Conservation (phyloP, 495 filamentous ascomycete species). For the Xylaria grammica region DNA sequence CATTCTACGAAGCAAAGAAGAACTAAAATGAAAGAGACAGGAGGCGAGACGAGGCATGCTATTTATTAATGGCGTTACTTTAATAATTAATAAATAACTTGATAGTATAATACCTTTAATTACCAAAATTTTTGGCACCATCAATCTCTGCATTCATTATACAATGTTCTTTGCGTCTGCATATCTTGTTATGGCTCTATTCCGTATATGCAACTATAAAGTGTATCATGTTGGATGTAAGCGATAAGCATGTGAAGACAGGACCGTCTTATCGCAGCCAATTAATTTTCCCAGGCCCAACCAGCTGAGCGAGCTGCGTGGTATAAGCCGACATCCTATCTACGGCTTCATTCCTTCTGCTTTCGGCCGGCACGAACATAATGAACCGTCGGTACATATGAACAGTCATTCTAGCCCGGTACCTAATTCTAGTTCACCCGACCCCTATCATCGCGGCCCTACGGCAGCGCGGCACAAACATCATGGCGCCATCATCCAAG, state of each 20-base stretch:
- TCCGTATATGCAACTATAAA: background rate
- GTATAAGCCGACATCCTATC: background rate
- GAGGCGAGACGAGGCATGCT: background rate
- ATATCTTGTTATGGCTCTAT: background rate
- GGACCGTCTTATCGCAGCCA: background rate
- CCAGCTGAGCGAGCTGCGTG: background rate
- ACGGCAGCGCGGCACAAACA: background rate
- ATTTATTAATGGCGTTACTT: background rate
- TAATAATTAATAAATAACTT: conserved; percentile 5
- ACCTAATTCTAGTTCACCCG: background rate
- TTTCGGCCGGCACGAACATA: background rate
- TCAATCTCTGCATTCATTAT: no score
- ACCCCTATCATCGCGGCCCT: background rate
- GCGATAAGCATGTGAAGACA: background rate
- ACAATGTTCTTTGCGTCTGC: no score
- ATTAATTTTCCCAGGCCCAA: background rate
- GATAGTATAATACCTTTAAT: background rate
- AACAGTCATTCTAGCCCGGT: background rate
- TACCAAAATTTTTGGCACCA: no score
- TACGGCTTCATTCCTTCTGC: background rate
- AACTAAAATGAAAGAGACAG: background rate
- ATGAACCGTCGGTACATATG: conserved; percentile 1
- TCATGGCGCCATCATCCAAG: conserved; percentile 35
- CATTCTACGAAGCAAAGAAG: conserved; percentile 38
- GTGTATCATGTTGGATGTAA: background rate